phyloP scores from a whole-genome alignment of 1,139 yeast genomes.

The Suhomyces yuchorum region DNA sequence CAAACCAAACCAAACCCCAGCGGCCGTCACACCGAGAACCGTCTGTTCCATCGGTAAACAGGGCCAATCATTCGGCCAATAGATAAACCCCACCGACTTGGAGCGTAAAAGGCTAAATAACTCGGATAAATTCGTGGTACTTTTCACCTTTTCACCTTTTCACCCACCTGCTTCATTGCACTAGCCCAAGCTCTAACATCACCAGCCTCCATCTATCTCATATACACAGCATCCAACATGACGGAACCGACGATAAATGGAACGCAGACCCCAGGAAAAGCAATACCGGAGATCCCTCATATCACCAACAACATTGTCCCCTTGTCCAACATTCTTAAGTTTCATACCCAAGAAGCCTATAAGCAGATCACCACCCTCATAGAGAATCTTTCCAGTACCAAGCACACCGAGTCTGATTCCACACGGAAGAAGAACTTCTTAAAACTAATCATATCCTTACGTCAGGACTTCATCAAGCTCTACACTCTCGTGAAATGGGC shows the following conservation, averaged over 20 bases:
- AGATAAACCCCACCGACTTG: not conserved
- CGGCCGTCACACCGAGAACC: not conserved
- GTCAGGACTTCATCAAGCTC: constrained; percentile 81
- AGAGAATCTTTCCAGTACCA: constrained; percentile 50
- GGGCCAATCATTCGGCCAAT: constrained; percentile 2
- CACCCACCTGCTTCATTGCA: no score
- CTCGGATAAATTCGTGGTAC: not conserved
- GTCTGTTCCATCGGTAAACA: not conserved
- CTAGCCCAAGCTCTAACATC: no score
- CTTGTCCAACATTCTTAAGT: constrained; percentile 57
- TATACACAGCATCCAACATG: constrained; percentile 1
- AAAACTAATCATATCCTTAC: constrained; percentile 63
- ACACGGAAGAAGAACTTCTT: constrained; percentile 68
- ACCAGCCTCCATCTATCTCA: not conserved
- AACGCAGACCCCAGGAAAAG: constrained; percentile 1
- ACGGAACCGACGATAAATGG: constrained; percentile 2
- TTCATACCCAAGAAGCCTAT: constrained; percentile 64
- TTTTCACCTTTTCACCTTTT: not conserved
- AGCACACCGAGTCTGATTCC: constrained; percentile 52
- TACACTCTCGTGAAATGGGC: constrained; percentile 92
- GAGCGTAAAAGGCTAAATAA: not conserved
- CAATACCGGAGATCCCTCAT: constrained; percentile 57
- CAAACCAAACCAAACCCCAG: not conserved
- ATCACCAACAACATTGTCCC: constrained; percentile 72
- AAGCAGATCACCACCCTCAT: constrained; percentile 63